Evolutionary conservation across 768 basidiomycete species (phyloP), one percentile per base, ranked within the genome.

Genomic region (Hortiboletus flavorubellus): DNA sequence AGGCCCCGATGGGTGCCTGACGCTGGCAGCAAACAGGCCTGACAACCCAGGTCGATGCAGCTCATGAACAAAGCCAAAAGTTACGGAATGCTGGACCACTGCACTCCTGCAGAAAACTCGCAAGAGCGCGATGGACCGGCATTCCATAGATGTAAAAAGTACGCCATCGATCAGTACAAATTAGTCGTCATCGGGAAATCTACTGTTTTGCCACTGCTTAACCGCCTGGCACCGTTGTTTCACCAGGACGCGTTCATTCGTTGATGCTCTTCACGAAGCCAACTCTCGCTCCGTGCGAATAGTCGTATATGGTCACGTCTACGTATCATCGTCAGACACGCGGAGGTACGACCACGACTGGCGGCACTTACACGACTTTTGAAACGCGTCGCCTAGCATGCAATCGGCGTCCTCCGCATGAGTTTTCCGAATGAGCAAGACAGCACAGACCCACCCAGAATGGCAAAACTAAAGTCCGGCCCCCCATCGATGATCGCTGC

Each of bases 241-340:
- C 11, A 34, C 5, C n/a, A 8, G 23, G n/a, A n/a, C 39, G 26
- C 49, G 1, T 40, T 51, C 48, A 64, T 21, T 51, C 46, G 41
- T 81, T 80, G 51, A 80, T 70, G 57, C 83, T 84, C 15, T 77
- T 73, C 33, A 80, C 75, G 54, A 88, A 81, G 4, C 86, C 86
- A 4, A 87, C 76, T 41, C 83, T 73, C 5, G 67, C 78, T 0
- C 72, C 76, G 33, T 80, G 73, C 5, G 78, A 73, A 55, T 85
- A 84, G 66, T 87, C 86, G 61, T 78, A 87, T 26, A 79, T 73
- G 6, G 80, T 73, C 63, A 87, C 83, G 80, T 83, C 84, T 86
- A 53, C 30, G 29, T 23, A 14, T 39, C 45, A 9, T 21, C 41
- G 6, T 59, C 53, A 61, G 56, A 46, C 12, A 39, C 2, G 21